Evolutionary conservation across 2,329 filamentous ascomycete genomes (phyloP).

Genomic region (Fusarium beomiforme): DNA sequence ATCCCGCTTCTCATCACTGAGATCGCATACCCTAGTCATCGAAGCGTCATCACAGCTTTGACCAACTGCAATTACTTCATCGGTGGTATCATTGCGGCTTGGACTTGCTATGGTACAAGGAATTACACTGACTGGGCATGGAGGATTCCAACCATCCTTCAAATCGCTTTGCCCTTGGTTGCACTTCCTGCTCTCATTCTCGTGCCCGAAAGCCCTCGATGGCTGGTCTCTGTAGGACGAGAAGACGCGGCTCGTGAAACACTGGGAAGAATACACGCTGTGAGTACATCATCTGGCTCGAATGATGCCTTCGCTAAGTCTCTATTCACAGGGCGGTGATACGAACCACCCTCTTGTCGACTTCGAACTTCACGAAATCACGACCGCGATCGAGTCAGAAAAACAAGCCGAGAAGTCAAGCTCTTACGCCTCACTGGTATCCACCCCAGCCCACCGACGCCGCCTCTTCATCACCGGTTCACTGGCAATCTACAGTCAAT

Average conservation of each 20-base stretch:
- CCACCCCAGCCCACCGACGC: constrained; percentile 8
- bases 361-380: constrained; percentile 19
- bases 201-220: constrained; percentile 8
- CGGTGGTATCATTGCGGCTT: constrained; percentile 12
- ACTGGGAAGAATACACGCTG: not conserved
- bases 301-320: rapidly evolving
- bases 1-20: constrained; percentile 8
- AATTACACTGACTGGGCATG: constrained; percentile 16
- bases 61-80: constrained; percentile 18
- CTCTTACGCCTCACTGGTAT: not conserved
- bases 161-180: not conserved
- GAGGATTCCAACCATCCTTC: not conserved
- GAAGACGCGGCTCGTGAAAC: constrained; percentile 1
- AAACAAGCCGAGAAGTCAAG: constrained; percentile 11
- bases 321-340: not conserved
- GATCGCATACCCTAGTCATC: not conserved
- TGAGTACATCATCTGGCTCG: not conserved
- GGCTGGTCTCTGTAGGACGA: not conserved
- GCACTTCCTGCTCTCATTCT: constrained; percentile 8
- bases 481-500: constrained; percentile 13
- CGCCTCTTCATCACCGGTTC: constrained; percentile 12
- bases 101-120: constrained; percentile 8
- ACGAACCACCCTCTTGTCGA: constrained; percentile 6
- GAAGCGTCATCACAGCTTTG: constrained; percentile 13
- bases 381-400: constrained; percentile 10